A percentile compares a stretch with the other conserved stretches of the same genome.
Evolutionary conservation across 2,329 filamentous ascomycete genomes (phyloP).

Genomic region (Sclerotiophoma versabilis): DNA sequence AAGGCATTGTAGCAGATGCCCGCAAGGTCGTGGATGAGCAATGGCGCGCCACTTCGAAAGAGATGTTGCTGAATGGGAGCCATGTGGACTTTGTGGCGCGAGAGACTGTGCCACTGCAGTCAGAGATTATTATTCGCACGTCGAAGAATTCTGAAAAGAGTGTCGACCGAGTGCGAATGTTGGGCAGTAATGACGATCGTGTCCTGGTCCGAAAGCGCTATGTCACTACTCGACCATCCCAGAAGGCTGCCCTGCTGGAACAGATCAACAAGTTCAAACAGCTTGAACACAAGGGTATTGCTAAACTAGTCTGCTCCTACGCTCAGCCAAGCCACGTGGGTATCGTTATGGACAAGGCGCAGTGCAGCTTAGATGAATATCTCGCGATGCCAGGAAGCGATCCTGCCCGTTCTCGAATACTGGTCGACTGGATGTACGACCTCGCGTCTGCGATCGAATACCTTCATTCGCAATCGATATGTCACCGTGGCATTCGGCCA

Average conservation of each 20-base stretch:
- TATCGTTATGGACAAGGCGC: slow-evolving; percentile 43
- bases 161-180: slow-evolving; percentile 46
- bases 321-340: slow-evolving; percentile 47
- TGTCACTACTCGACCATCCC: slow-evolving; percentile 43
- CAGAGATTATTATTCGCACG: slow-evolving; percentile 39
- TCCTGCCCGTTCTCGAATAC: slow-evolving; percentile 39
- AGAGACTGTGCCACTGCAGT: slow-evolving; percentile 48
- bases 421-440: slow-evolving; percentile 52
- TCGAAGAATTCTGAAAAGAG: slow-evolving; percentile 46
- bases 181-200: slow-evolving; percentile 44
- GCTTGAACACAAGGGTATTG: slow-evolving; percentile 50
- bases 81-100: slow-evolving; percentile 48
- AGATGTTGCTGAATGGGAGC: slow-evolving; percentile 45
- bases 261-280: slow-evolving; percentile 49
- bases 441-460: slow-evolving; percentile 49
- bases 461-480: slow-evolving; percentile 47
- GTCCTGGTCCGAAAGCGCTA: slow-evolving; percentile 49
- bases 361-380: slow-evolving; percentile 50
- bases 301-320: slow-evolving; percentile 49
- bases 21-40: slow-evolving; percentile 50
- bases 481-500: slow-evolving; percentile 48
- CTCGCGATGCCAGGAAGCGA: slow-evolving; percentile 41
- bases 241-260: slow-evolving; percentile 45
- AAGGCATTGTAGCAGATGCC: slow-evolving; percentile 49
- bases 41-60: slow-evolving; percentile 51